Evolutionary conservation across 768 basidiomycete species (phyloP), one percentile per base, ranked within the genome.

Genomic region (Suillus plorans): DNA sequence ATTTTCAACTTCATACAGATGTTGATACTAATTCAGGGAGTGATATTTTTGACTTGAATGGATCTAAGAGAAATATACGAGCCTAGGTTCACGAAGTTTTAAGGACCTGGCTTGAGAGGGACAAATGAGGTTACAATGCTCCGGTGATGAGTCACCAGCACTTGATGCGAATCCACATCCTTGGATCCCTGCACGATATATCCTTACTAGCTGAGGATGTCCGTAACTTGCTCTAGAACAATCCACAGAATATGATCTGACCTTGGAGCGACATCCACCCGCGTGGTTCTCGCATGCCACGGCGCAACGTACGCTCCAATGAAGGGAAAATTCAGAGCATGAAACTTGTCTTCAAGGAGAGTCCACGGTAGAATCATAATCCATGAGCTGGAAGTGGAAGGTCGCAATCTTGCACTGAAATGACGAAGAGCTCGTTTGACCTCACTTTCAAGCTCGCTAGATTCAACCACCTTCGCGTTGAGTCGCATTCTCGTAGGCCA

Each of bases 361-460:
- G 36, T 36, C 36, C 36, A 36, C 36, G 36, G 36, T 36, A 36
- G 36, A 36, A 36, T 36, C 36, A 36, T 36, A 10, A 36, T 36
- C 36, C 6, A 36, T 36, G 8, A 34, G 34, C 34, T 34, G 34
- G 34, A 68, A 53, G 34, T 82, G 34, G 63, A 79, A 64, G 77
- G 78, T 1, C 34, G 10, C n/a, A 4, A 12, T 62, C 28, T 49
- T 44, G 20, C 25, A 39, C 14, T 65, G n/a, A 37, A 57, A 22
- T 37, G n/a, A 37, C 20, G 14, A 36, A 47, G 20, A n/a, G 45
- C 25, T 50, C 14, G 25, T 50, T 14, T 16, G 49, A 13, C 6
- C 13, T 16, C 6, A 16, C 2, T 16, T 13, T 3, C 25, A 9
- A 53, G 6, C 18, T 20, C 8, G 18, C 28, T 7, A 28, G 31